These are phyloP conservation scores for Vaccinium vitisidaea DNA, from an alignment of 148 eudicot species.

Conservation along the genomic window DNA sequence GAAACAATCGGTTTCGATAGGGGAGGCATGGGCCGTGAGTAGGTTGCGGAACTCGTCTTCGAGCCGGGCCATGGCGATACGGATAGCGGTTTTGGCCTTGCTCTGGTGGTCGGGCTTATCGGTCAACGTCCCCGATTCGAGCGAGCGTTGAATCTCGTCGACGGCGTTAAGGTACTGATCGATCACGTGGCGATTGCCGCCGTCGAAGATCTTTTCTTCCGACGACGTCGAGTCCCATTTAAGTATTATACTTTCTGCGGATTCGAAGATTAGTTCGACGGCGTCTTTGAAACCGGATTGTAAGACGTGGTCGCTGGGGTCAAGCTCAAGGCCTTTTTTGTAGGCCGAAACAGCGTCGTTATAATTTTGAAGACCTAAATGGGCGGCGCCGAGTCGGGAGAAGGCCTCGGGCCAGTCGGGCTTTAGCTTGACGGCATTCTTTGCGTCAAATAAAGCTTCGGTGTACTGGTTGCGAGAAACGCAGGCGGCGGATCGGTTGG, in stretches of 20 bases:
- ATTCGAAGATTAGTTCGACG: conserved; percentile 18
- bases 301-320: conserved; percentile 63
- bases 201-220: conserved; percentile 19
- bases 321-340: conserved; percentile 75
- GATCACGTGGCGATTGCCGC: too few relatives aligned
- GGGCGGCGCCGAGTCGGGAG: conserved; percentile 75
- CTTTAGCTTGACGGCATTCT: conserved; percentile 70
- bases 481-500: conserved; percentile 85
- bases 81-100: too few relatives aligned
- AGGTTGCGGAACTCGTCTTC: too few relatives aligned
- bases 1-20: too few relatives aligned
- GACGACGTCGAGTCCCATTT: conserved; percentile 87
- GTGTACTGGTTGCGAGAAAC: conserved; percentile 61
- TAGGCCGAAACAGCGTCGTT: conserved; percentile 59
- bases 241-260: conserved; percentile 69
- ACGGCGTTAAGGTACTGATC: too few relatives aligned
- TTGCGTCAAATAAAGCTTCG: conserved; percentile 68
- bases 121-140: too few relatives aligned
- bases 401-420: conserved; percentile 81
- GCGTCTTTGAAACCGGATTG: conserved; percentile 54
- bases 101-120: too few relatives aligned
- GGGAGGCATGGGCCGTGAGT: too few relatives aligned
- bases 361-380: conserved; percentile 45
- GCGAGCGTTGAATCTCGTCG: too few relatives aligned
- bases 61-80: too few relatives aligned